Evolutionary conservation across 2,329 filamentous ascomycete genomes (phyloP), one percentile per base, ranked within the genome.

Genomic region (Fusarium caatingaense): DNA sequence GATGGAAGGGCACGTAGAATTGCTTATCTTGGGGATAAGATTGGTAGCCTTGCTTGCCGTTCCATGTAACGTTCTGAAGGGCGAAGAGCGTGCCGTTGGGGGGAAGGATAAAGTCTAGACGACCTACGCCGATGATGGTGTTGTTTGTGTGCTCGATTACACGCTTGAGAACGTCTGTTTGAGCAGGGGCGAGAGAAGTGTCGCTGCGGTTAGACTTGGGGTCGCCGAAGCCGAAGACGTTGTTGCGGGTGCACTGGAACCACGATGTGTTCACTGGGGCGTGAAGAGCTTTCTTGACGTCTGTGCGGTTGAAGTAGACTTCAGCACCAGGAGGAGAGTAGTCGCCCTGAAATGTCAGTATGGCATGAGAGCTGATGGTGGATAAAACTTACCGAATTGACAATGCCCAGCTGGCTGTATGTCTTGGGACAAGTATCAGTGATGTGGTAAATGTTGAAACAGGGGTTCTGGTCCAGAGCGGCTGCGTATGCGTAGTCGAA

Each of bases 21-120:
- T 89, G 86, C 50, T 88, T 84, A 2, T 78, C 77, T 16, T 78
- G 73, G 0, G 74, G 74, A 9, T 76, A 76, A 18, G 69, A 76
- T 69, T 89, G 86, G 83, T 94, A 94, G 0, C 92, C 92, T 55
- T 91, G 88, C 28, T 83, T 77, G 6, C 91, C 92, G 63, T 88
- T 86, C 89, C 89, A 94, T 0, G 91, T 94, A 86, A 93, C 92
- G 80, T 94, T 94, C 76, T 94, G 92, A 51, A 94, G 89, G 1
- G 87, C 85, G 9, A 93, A 82, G 3, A 94, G 83, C 0, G 91
- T 92, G 20, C 92, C 92, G 77, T 93, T 92, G 75, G 85, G 83
- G 13, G 91, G 83, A 2, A 93, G 84, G 67, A 92, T 84, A 75
- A 86, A 92, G 78, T 94, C 92, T 4, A 78, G 66, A 13, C 71